Base-by-base conservation (phyloP, 2,329 filamentous ascomycete genomes). In the Xylariaceae sp. region DNA sequence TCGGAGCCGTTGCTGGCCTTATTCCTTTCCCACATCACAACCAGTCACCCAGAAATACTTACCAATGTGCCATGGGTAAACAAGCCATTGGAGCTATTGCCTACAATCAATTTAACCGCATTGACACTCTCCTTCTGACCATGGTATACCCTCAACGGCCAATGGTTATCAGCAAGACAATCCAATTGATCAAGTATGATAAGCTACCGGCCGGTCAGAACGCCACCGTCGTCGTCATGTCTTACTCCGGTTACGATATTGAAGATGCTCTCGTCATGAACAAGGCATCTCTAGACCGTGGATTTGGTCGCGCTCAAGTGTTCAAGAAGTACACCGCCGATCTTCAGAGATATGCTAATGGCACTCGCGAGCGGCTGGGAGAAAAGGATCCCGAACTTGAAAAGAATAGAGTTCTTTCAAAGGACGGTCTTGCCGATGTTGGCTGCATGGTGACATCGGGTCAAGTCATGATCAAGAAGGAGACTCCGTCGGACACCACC, bases 11-110 rank as follows among this genome's bases (percentile, higher is more conserved):
- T 30, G 94, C 94, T 45, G 94, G 94, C 49, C 80, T 99, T 44
- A 99, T 99, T 72, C 94, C 94, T 3, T 99, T 97, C 71, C 94
- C 94, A 7, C 94, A 99, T 73, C 94, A 99, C 79, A 99, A 99
- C 75, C 94, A 99, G 74, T 99, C 95, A 13, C 94, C 94, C 8
- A 84, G 94, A 81, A 99, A 99, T 73, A 99, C 94, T 0, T 99
- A 99, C 71, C 93, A 97, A 80, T 97, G 93, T 77, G 94, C 94
- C 76, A 99, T 99, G 94, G 94, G 94, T 83, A 99, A 99, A 78
- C 94, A 99, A 88, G 94, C 94, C 45, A 97, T 99, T 73, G 94
- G 94, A 39, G 92, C 93, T 39, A 97, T 99, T 72, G 94, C 93
- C 13, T 96, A 96, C 72, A 99, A 99, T 72, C 94, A 99, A 74